A percentile compares a stretch with the other conserved stretches of the same genome.
phyloP scores from a whole-genome alignment of 148 eudicot species.

The Heliamphora exappendiculata region DNA sequence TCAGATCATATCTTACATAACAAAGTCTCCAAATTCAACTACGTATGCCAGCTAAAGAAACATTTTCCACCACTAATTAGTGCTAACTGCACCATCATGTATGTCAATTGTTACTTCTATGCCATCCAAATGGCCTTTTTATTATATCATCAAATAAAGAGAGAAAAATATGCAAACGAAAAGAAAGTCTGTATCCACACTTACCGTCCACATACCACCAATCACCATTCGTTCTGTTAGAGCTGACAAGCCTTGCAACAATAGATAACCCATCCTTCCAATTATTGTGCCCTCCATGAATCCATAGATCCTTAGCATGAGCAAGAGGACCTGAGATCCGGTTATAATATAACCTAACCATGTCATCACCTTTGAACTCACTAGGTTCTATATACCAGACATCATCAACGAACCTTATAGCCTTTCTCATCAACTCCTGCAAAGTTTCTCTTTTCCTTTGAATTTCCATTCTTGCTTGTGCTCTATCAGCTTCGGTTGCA shows the following conservation, averaged over 20 bases:
- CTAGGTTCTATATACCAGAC: slow-evolving; percentile 67
- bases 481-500: slow-evolving; percentile 76
- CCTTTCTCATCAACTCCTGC: slow-evolving; percentile 42
- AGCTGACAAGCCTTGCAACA: slow-evolving; percentile 54
- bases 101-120: not conserved
- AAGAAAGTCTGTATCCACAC: not conserved
- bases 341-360: slow-evolving; percentile 69
- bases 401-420: slow-evolving; percentile 36
- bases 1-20: not conserved
- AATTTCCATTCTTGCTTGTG: slow-evolving; percentile 66
- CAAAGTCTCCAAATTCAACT: not conserved
- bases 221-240: slow-evolving; percentile 46
- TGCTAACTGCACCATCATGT: not conserved
- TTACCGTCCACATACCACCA: slow-evolving; percentile 11
- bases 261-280: slow-evolving; percentile 81
- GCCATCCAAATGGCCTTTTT: not conserved
- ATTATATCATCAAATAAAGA: not conserved
- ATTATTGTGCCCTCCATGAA: slow-evolving; percentile 84
- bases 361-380: slow-evolving; percentile 54
- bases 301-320: slow-evolving; percentile 71
- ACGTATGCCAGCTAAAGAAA: not conserved
- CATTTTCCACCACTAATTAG: not conserved
- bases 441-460: slow-evolving; percentile 41
- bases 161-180: not conserved
- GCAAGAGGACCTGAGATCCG: slow-evolving; percentile 77